phyloP scores from a whole-genome alignment of 1,284 basidiomycete genomes.

The Moesziomyces sp. region DNA sequence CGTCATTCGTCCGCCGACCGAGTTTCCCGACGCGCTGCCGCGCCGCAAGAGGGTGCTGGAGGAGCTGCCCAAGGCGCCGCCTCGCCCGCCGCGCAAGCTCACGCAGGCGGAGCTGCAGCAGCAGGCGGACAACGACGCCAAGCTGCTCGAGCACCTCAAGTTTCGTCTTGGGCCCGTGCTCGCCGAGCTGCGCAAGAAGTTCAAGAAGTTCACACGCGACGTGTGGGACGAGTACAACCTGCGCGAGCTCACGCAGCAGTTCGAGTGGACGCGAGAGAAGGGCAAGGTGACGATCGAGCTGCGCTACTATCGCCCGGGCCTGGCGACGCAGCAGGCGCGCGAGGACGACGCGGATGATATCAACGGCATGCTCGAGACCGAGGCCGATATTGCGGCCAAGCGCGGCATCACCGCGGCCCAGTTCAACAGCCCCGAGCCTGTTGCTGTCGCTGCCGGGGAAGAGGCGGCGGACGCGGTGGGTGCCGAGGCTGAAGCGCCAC shows the following conservation, averaged over 20 bases:
- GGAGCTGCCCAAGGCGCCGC: slow-evolving; percentile 86
- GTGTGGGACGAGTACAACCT: slow-evolving; percentile 72
- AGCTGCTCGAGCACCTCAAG: slow-evolving; percentile 83
- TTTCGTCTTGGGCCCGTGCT: slow-evolving; percentile 87
- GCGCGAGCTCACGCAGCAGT: slow-evolving; percentile 65
- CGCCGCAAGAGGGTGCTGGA: slow-evolving; percentile 86
- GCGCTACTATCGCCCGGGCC: slow-evolving; percentile 73
- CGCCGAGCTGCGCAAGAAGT: slow-evolving; percentile 89
- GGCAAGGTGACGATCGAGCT: slow-evolving; percentile 71
- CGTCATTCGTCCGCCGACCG: slow-evolving; percentile 75
- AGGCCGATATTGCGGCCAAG: slow-evolving; percentile 30
- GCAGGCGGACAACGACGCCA: slow-evolving; percentile 84
- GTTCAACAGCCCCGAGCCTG: slow-evolving; percentile 28
- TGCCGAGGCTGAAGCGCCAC: slow-evolving; percentile 1
- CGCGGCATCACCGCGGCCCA: slow-evolving; percentile 44
- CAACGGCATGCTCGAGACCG: slow-evolving; percentile 39
- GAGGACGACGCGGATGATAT: slow-evolving; percentile 21
- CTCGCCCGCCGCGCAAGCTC: slow-evolving; percentile 84
- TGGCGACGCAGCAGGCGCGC: slow-evolving; percentile 11
- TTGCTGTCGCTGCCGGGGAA: slow-evolving; percentile 8
- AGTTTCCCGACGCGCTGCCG: slow-evolving; percentile 90
- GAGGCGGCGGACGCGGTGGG: slow-evolving; percentile 6
- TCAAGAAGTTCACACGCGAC: slow-evolving; percentile 86
- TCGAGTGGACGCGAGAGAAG: slow-evolving; percentile 60
- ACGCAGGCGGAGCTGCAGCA: slow-evolving; percentile 83